Evolutionary conservation across 768 basidiomycete species (phyloP), one percentile per base, ranked within the genome.

Genomic region (Amanita muscaria): DNA sequence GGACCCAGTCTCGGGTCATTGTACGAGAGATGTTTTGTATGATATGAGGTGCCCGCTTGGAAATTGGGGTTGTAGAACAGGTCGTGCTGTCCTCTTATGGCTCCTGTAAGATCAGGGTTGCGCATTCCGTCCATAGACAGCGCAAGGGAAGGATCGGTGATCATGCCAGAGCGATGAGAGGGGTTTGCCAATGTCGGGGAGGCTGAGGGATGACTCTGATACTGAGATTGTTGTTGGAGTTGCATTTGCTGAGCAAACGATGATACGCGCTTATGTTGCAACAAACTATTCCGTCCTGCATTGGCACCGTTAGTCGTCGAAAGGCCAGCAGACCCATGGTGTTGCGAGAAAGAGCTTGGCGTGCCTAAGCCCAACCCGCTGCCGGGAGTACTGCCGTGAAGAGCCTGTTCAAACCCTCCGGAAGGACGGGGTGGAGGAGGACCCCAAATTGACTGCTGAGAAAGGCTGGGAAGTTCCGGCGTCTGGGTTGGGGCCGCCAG

Each of bases 391-490:
- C 19, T 38, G 7, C 58, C 59, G 32, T 58, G 56, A 32, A 67
- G 65, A 1, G 61, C 63, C 40, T 53, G 56, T 48, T 61, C 60
- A n/a, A 56, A 53, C 30, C 54, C 50, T 21, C 44, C 12, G 9
- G 36, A 58, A 5, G 55, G 40, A 40, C 62, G 65, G 1, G 64
- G 53, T 21, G 63, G 49, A 29, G 62, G 56, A 6, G 44, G 6
- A 19, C 44, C 29, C 69, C 69, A 69, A 8, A 62, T 63, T 15
- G 65, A 59, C 29, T 63, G 63, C 37, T 67, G 67, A 3, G 63
- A 52, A 32, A 54, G 39, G 19, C 63, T 41, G 59, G 59, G 15
- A 57, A 54, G 7, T 53, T 47, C 15, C 53, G 42, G 18, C 44
- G 44, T 4, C 59, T 53, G 39, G 51, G 52, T 40, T 60, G 58